These are phyloP conservation scores for Capsella bursapastoris DNA, from an alignment of 345 rosid species.

Conservation along the genomic window DNA sequence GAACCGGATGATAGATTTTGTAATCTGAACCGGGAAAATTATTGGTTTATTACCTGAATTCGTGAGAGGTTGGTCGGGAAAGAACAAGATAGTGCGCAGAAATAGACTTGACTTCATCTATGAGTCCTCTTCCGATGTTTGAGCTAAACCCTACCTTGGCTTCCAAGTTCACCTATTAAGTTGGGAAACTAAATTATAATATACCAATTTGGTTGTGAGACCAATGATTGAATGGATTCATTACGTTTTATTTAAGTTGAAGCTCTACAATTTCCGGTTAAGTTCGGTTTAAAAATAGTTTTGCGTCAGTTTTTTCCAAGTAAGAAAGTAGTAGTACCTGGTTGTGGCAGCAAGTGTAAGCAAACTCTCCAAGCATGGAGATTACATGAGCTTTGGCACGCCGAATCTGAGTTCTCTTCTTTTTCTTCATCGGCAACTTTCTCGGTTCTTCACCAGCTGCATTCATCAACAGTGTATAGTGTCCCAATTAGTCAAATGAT, in stretches of 20 bases:
- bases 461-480: slow-evolving; percentile 19
- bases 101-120: slow-evolving; percentile 73
- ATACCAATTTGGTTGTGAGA: not conserved
- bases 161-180: slow-evolving; percentile 66
- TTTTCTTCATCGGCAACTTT: slow-evolving; percentile 49
- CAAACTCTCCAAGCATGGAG: slow-evolving; percentile 80
- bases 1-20: not conserved
- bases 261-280: not conserved
- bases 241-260: not conserved
- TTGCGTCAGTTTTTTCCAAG: not conserved
- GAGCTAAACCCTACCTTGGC: slow-evolving; percentile 79
- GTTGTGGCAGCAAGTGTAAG: slow-evolving; percentile 60
- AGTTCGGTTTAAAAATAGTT: not conserved
- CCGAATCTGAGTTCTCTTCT: slow-evolving; percentile 56
- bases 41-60: slow-evolving; percentile 32
- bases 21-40: not conserved
- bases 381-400: slow-evolving; percentile 81
- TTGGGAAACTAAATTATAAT: too few species aligned
- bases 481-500: not conserved
- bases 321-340: slow-evolving; percentile 47
- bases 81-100: slow-evolving; percentile 77
- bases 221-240: not conserved
- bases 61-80: slow-evolving; percentile 52
- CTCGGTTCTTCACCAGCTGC: slow-evolving; percentile 60
- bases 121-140: slow-evolving; percentile 62